Percentiles rank a stretch among this genome's conserved stretches.
Conservation (phyloP, 2,329 filamentous ascomycete species). For the Salinomyces thailandicus region DNA sequence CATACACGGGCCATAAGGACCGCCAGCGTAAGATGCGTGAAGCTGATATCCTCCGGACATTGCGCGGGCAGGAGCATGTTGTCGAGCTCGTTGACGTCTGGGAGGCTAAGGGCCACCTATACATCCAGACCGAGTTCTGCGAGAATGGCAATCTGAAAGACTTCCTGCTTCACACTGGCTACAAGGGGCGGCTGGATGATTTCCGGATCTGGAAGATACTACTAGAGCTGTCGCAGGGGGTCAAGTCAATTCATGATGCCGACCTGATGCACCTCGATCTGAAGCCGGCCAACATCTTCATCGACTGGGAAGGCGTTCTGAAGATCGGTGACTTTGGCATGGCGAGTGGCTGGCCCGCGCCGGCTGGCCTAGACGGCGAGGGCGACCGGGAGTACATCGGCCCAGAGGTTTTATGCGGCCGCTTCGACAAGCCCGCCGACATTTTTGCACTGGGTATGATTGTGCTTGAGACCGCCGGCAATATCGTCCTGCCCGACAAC, state of each 20-base stretch:
- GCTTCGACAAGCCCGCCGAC: slow-evolving; percentile 83
- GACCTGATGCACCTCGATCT: slow-evolving; percentile 79
- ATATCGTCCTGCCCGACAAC: slow-evolving; percentile 88
- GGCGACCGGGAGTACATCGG: slow-evolving; percentile 95
- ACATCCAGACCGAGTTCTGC: slow-evolving; percentile 96
- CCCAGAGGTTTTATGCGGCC: slow-evolving; percentile 77
- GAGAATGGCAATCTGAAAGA: slow-evolving; percentile 84
- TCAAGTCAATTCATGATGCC: slow-evolving; percentile 80
- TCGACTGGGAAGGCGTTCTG: slow-evolving; percentile 68
- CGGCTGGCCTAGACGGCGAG: slow-evolving; percentile 71
- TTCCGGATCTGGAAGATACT: slow-evolving; percentile 98
- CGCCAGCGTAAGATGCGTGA: slow-evolving; percentile 77
- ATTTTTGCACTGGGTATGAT: slow-evolving; percentile 91
- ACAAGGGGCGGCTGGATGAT: slow-evolving; percentile 80
- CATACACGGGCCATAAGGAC: slow-evolving; percentile 67
- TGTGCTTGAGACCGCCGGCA: slow-evolving; percentile 87
- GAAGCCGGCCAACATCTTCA: slow-evolving; percentile 75
- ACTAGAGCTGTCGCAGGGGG: slow-evolving; percentile 67
- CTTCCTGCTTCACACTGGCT: slow-evolving; percentile 73
- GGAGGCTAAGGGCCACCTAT: slow-evolving; percentile 76
- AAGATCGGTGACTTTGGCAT: slow-evolving; percentile 84
- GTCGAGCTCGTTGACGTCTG: slow-evolving; percentile 76
- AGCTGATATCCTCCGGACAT: slow-evolving; percentile 64
- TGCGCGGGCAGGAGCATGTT: slow-evolving; percentile 74
- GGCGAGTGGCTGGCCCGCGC: slow-evolving; percentile 68